Conservation (phyloP, 2,329 filamentous ascomycete species). For the Didymellaceae sp. region DNA sequence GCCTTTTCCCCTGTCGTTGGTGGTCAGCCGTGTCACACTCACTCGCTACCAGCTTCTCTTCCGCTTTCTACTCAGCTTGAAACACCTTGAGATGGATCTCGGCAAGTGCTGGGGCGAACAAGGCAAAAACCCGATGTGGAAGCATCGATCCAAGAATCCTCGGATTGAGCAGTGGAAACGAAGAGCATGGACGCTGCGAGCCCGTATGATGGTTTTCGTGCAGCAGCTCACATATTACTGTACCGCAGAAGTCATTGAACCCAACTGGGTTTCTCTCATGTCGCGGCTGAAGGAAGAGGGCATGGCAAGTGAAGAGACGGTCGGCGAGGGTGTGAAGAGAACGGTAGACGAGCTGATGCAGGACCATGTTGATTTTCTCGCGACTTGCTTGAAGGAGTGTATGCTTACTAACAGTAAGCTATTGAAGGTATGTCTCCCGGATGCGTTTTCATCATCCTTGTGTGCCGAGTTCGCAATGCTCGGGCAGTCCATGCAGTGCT, state of each 20-base stretch:
- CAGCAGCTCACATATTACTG: conserved; percentile 97
- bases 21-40: conserved; percentile 95
- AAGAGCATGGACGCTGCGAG: conserved; percentile 86
- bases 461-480: no score
- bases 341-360: conserved; percentile 99
- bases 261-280: conserved; percentile 96
- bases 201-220: conserved; percentile 95
- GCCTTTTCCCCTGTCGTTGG: conserved; percentile 92
- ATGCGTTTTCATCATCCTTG: no score
- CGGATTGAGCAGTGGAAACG: conserved; percentile 91
- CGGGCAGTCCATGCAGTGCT: no score
- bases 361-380: conserved; percentile 96
- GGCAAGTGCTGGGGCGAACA: conserved; percentile 91
- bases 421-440: conserved; percentile 70
- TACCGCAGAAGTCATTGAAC: conserved; percentile 95
- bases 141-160: conserved; percentile 74
- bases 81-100: conserved; percentile 86
- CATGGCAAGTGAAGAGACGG: conserved; percentile 32
- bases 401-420: conserved; percentile 98
- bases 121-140: conserved; percentile 80
- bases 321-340: conserved; percentile 61
- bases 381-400: conserved; percentile 97
- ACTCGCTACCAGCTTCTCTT: conserved; percentile 96
- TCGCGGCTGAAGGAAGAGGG: conserved; percentile 71
- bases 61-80: conserved; percentile 87